phyloP scores from a whole-genome alignment of 768 basidiomycete genomes.

The Pleurotus giganteus region DNA sequence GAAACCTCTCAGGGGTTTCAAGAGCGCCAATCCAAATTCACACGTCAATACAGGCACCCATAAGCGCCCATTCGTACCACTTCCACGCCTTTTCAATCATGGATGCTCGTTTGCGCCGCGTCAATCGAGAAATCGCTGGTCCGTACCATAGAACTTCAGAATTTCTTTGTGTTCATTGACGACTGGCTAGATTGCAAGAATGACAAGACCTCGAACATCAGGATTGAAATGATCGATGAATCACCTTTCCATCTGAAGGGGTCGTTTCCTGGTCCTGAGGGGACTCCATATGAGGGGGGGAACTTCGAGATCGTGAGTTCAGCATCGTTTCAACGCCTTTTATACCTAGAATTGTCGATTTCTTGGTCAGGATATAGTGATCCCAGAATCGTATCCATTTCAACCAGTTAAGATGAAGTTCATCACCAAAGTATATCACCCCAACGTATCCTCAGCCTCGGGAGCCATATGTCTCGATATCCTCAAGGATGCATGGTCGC shows the following conservation, averaged over 20 bases:
- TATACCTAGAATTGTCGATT: slow-evolving; percentile 5
- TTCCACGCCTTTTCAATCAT: slow-evolving; percentile 33
- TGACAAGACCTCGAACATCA: slow-evolving; percentile 86
- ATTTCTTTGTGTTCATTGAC: slow-evolving; percentile 9
- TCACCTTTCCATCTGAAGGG: slow-evolving; percentile 92
- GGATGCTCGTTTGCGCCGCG: slow-evolving; percentile 86
- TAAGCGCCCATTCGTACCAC: background rate
- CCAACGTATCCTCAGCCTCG: slow-evolving; percentile 90
- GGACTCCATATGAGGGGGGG: slow-evolving; percentile 91
- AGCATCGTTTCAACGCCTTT: slow-evolving; percentile 4
- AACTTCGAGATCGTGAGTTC: slow-evolving; percentile 82
- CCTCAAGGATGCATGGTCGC: slow-evolving; percentile 89
- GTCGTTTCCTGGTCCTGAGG: slow-evolving; percentile 88
- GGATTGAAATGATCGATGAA: slow-evolving; percentile 83
- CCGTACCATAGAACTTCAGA: slow-evolving; percentile 16
- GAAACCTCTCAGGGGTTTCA: no score
- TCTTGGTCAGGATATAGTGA: slow-evolving; percentile 74
- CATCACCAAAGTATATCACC: slow-evolving; percentile 94
- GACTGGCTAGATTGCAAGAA: slow-evolving; percentile 79
- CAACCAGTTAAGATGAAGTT: slow-evolving; percentile 99
- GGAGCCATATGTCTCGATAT: slow-evolving; percentile 95
- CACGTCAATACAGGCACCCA: background rate
- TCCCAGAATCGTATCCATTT: slow-evolving; percentile 89
- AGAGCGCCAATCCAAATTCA: no score
- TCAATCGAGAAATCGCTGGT: slow-evolving; percentile 95